Base-by-base conservation (phyloP, 1,139 yeast species). In the Suhomyces terraborum region DNA sequence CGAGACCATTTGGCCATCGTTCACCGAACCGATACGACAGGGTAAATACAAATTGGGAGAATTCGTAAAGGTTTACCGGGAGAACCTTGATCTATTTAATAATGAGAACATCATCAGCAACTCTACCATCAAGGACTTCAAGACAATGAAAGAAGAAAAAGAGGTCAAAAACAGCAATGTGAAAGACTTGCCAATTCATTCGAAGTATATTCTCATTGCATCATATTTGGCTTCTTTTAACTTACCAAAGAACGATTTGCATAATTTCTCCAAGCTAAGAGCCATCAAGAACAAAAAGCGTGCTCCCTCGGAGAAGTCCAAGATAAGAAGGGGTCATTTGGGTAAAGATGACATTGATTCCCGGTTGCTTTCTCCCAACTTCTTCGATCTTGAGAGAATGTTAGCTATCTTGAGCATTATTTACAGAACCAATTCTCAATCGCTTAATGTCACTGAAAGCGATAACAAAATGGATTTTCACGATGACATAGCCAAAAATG, bases 171-270 rank as follows among this genome's bases (percentile, higher is more conserved):
- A 46, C 9, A 61, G 54, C 0, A 54, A 58, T 25, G 56, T 58
- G 2, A 55, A 55, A 24, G 80, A 73, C 49, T 63, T 83, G 43
- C 82, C 88, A 0, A 55, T 61, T 9, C 72, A 75, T 42, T 75
- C 87, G n/a, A 82, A 82, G 54, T 81, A 69, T 52, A 63, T 84
- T 3, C 61, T 85, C 18, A 69, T 84, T 38, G 87, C 91, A 1
- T 80, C 88, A 0, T 85, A 82, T 52, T 64, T 85, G 41, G 89
- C 91, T 0, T 82, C 91, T 1, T 82, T 74, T 54, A 78, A 79
- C 38, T 80, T 80, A 5, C 79, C 81, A 4, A 75, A 75, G 46
- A 67, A 69, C 47, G 94, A 85, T 56, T 66, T 79, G 48, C 74
- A 77, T 32, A 66, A 73, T 43, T 85, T 84, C 50, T 80, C 91